Base-by-base conservation (phyloP, 805 yeast species). In the Lipomyces sp. region DNA sequence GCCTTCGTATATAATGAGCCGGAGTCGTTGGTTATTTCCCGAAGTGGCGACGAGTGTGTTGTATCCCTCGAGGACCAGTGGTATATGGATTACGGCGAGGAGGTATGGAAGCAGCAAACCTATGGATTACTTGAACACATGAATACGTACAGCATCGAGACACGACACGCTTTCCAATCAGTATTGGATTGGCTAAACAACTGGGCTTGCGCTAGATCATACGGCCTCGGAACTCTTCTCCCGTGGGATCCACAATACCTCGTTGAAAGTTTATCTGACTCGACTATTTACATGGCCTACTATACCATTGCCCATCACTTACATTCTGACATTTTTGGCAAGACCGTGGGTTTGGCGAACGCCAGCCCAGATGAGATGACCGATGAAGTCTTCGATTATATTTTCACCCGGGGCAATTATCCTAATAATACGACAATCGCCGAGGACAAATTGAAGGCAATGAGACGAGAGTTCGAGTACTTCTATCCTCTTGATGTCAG, bases 11-110 rank as follows among this genome's bases (percentile, higher is more conserved):
- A 95, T 84, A 88, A 89, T 74, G 99, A 95, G 83, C 99, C 99
- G 56, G 99, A 95, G 80, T 86, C 89, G 54, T 81, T 82, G 54
- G 97, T 95, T 57, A 85, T 91, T 57, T 94, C 98, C 15, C 90
- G 99, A 81, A 91, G 97, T 54, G 98, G 98, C 72, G 99, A 95
- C 77, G 92, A 88, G 66, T 95, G 99, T 84, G 87, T 94, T 74
- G 99, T 95, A 53, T 92, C 98, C 4, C 85, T 95, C 61, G 98
- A 96, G 81, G 98, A 95, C 80, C 99, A 95, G 83, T 95, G 99
- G 99, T 95, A 87, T 79, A 85, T 91, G 74, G 98, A 95, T 78
- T 95, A 95, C 75, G 99, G 99, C 84, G 99, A 95, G 84, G 91
- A 86, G 73, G 73, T 80, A 15, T 95, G 99, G 99, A 90, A 90